phyloP scores from a whole-genome alignment of 1,139 yeast genomes.

The Taiozyma sp. region DNA sequence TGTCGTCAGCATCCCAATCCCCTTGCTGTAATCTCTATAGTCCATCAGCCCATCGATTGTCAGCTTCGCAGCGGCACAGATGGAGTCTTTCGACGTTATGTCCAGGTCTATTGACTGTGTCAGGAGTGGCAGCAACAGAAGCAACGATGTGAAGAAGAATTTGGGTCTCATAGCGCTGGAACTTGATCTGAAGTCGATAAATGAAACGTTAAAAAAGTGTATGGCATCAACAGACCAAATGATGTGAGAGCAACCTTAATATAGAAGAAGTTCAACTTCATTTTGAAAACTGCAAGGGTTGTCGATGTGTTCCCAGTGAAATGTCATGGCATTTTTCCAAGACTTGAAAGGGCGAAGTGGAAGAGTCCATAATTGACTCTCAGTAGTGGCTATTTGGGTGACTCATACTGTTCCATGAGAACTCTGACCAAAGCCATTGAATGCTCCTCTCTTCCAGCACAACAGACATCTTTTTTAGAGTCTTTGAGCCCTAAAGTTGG shows the following conservation, averaged over 20 bases:
- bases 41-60: slow-evolving; percentile 50
- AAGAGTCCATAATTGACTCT: neutral
- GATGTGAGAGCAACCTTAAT: too few species aligned
- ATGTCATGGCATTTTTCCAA: neutral
- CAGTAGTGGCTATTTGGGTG: neutral
- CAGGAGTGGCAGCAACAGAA: neutral
- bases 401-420: neutral
- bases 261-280: too few species aligned
- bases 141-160: neutral
- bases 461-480: neutral
- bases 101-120: slow-evolving; percentile 25
- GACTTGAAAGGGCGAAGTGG: neutral
- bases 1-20: slow-evolving; percentile 75
- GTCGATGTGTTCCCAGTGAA: neutral
- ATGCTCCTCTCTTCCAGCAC: neutral
- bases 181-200: neutral
- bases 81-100: slow-evolving; percentile 28
- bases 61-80: slow-evolving; percentile 49
- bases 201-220: neutral
- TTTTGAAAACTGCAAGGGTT: neutral
- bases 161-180: neutral
- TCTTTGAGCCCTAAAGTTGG: neutral
- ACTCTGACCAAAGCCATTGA: neutral
- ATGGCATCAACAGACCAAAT: neutral
- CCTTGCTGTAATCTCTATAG: slow-evolving; percentile 46